These are phyloP conservation scores for Tetraselmis chui DNA, from an alignment of 139 green algal genomes.

Conservation along the genomic window DNA sequence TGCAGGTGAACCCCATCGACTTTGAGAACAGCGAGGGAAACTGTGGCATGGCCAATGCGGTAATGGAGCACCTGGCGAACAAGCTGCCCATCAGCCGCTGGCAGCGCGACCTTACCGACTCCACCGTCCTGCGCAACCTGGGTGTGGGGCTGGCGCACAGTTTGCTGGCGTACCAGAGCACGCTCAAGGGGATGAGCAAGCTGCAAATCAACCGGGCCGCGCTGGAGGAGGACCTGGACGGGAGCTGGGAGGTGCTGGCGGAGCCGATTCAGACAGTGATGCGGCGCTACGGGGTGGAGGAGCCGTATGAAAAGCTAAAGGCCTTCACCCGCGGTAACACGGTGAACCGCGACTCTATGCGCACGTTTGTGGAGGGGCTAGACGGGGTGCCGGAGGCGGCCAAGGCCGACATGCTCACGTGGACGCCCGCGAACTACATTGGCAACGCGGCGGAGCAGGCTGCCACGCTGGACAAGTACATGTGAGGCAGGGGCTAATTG, in stretches of 20 bases:
- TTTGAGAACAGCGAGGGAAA: conserved; percentile 99
- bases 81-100: conserved; percentile 91
- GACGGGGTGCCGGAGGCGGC: conserved; percentile 60
- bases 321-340: conserved; percentile 83
- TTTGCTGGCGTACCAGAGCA: conserved; percentile 82
- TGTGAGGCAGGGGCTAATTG: no score
- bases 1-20: conserved; percentile 98
- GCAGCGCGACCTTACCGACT: conserved; percentile 97
- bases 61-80: conserved; percentile 83
- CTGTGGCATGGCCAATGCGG: conserved; percentile 90
- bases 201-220: conserved; percentile 64
- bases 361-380: conserved; percentile 71
- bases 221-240: conserved; percentile 74
- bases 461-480: conserved; percentile 21
- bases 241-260: conserved; percentile 85
- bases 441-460: conserved; percentile 85
- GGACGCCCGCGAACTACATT: conserved; percentile 87
- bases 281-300: conserved; percentile 76
- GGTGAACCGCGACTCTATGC: conserved; percentile 65
- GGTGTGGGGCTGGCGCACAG: conserved; percentile 79
- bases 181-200: conserved; percentile 83
- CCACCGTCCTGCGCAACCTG: conserved; percentile 95
- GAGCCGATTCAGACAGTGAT: conserved; percentile 98
- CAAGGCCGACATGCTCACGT: conserved; percentile 52
- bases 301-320: conserved; percentile 99